Base-by-base conservation (phyloP, 768 basidiomycete genomes). In the Pleurotus djamor region DNA sequence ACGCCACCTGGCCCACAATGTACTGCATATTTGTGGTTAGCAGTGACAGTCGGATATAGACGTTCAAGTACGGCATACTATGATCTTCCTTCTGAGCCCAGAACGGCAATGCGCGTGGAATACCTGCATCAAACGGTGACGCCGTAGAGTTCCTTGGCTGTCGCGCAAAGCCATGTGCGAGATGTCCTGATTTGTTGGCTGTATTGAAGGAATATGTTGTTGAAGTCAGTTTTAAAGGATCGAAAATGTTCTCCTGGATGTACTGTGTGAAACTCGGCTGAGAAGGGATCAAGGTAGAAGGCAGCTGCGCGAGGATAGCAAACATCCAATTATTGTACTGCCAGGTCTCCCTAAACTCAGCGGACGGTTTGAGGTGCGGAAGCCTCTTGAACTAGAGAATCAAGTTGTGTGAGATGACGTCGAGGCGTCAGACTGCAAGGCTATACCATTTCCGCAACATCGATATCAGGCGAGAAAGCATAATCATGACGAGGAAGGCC, bases 311-410 rank as follows among this genome's bases (percentile, higher is more conserved):
- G 5, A 70, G 56, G 4, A 67, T 35, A 7, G 65, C 63, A 60
- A 70, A 71, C 66, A 69, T 67, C 48, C 61, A 64, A 58, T 70
- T 70, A 37, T 63, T 64, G 54, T 71, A 70, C 59, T 70, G 70
- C 43, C 52, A 67, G 2, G n/a, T 62, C 17, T 68, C 65, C 4
- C 71, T 67, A 57, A 72, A 70, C 9, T 61, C 63, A 1, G 65
- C 58, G 2, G 69, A 72, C 5, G 68, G 69, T 38, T 57, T 60
- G 17, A 67, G 61, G 55, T 63, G 61, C 7, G 57, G 63, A 3
- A 68, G 58, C 44, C 63, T 58, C 16, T 58, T 48, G 16, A 67
- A 63, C 67, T 67, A 17, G 9, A 13, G 8, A 6, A 8, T 8
- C 37, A 28, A 43, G n/a, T 41, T 37, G 21, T 28, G 21, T 14